phyloP scores from a whole-genome alignment of 129 eudicot genomes.

The Flaveria robusta region DNA sequence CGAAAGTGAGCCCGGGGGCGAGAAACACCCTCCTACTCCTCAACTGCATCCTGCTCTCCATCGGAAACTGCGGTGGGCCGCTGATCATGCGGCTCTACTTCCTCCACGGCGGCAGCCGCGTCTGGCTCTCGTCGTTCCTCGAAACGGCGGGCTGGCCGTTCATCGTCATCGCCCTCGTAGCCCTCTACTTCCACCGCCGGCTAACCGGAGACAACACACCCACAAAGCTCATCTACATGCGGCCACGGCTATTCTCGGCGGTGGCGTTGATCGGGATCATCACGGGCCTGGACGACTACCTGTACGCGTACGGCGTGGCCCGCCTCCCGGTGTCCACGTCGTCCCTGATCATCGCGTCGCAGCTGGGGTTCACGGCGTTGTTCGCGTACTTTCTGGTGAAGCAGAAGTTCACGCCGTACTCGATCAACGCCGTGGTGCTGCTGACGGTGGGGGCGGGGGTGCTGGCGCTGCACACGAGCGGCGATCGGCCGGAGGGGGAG shows the following conservation, averaged over 20 bases:
- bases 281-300: constrained; percentile 47
- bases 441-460: constrained; percentile 56
- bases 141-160: constrained; percentile 51
- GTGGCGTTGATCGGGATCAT: constrained; percentile 34
- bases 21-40: constrained; percentile 34
- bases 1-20: constrained; percentile 28
- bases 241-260: constrained; percentile 27
- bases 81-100: constrained; percentile 48
- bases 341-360: constrained; percentile 44
- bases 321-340: constrained; percentile 51
- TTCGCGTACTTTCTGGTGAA: constrained; percentile 49
- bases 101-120: constrained; percentile 48
- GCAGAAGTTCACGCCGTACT: constrained; percentile 54
- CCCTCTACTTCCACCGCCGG: constrained; percentile 41
- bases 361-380: constrained; percentile 54
- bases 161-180: constrained; percentile 25
- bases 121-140: constrained; percentile 48
- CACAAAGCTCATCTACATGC: constrained; percentile 32
- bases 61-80: constrained; percentile 50
- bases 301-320: constrained; percentile 45
- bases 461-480: constrained; percentile 47
- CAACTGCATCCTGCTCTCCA: constrained; percentile 32
- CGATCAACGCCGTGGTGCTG: constrained; percentile 56
- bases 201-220: neutral
- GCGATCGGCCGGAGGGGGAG: constrained; percentile 58